A percentile compares a stretch with the other conserved stretches of the same genome.
Conservation (phyloP, 1,139 yeast species). For the Eremothecium cymbalariae region DNA sequence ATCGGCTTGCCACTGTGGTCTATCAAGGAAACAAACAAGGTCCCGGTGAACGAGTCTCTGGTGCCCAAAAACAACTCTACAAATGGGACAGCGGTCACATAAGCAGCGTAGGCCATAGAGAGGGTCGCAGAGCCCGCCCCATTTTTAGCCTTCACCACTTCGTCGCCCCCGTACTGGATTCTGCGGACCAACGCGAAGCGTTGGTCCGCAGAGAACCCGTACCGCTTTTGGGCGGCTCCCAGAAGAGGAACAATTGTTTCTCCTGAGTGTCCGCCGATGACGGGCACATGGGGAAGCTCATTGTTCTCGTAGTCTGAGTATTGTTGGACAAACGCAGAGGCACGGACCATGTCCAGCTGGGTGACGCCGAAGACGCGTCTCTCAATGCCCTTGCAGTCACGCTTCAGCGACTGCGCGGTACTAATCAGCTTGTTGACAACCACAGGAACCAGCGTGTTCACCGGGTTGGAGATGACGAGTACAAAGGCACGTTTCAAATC, state of each 20-base stretch:
- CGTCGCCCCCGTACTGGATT: constrained; percentile 96
- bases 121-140: constrained; percentile 93
- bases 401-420: constrained; percentile 38
- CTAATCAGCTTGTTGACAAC: constrained; percentile 58
- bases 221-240: constrained; percentile 61
- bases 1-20: constrained; percentile 34
- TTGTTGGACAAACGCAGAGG: constrained; percentile 70
- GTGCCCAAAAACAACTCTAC: constrained; percentile 41
- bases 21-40: constrained; percentile 20
- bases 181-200: constrained; percentile 71
- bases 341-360: constrained; percentile 82
- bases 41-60: constrained; percentile 16
- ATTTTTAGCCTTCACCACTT: constrained; percentile 90
- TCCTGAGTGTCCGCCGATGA: constrained; percentile 96
- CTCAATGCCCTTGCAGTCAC: constrained; percentile 51
- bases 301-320: constrained; percentile 33
- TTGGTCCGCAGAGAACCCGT: constrained; percentile 43
- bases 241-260: constrained; percentile 86
- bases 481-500: constrained; percentile 37
- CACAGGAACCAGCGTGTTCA: constrained; percentile 91
- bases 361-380: constrained; percentile 86
- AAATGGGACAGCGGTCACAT: constrained; percentile 59
- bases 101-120: constrained; percentile 96
- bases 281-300: constrained; percentile 55
- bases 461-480: constrained; percentile 85